A percentile compares a stretch with the other conserved stretches of the same genome.
phyloP scores from a whole-genome alignment of 768 basidiomycete species.

The Mycena galopus region DNA sequence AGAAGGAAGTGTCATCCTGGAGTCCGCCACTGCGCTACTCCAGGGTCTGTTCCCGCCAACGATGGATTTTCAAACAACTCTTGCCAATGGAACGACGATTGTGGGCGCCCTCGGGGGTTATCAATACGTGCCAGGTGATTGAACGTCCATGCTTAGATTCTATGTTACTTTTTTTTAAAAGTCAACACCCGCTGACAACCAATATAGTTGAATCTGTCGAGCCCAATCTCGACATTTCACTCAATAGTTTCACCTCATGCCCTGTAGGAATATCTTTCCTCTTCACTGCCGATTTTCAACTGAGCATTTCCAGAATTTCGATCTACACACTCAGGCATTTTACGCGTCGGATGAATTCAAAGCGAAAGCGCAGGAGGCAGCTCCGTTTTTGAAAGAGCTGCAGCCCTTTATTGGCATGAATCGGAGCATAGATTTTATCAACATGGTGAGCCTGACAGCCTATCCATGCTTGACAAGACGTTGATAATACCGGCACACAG shows the following conservation, averaged over 20 bases:
- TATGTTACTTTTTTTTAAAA: no score
- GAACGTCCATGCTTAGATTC: no score
- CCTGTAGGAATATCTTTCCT: constrained; percentile 47
- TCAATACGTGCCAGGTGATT: constrained; percentile 45
- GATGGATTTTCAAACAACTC: constrained; percentile 50
- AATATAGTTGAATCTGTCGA: constrained; percentile 57
- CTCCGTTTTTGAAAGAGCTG: constrained; percentile 53
- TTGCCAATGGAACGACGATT: constrained; percentile 64
- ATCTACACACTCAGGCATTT: constrained; percentile 52
- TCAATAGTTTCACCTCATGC: constrained; percentile 63
- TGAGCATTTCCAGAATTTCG: constrained; percentile 48
- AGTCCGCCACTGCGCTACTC: constrained; percentile 63
- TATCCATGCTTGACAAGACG: no score
- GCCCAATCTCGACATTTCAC: constrained; percentile 56
- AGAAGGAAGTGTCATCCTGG: constrained; percentile 64
- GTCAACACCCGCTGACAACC: no score
- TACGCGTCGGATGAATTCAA: constrained; percentile 56
- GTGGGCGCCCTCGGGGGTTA: constrained; percentile 63
- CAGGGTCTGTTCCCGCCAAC: constrained; percentile 66
- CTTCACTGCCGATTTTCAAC: neutral
- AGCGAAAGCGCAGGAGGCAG: constrained; percentile 49
- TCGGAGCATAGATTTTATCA: constrained; percentile 47
- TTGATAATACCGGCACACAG: constrained; percentile 38
- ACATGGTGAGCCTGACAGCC: constrained; percentile 53
- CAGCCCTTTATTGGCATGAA: constrained; percentile 56